phyloP scores from a whole-genome alignment of 306 rosid genomes.

The Cucurbita maxima region DNA sequence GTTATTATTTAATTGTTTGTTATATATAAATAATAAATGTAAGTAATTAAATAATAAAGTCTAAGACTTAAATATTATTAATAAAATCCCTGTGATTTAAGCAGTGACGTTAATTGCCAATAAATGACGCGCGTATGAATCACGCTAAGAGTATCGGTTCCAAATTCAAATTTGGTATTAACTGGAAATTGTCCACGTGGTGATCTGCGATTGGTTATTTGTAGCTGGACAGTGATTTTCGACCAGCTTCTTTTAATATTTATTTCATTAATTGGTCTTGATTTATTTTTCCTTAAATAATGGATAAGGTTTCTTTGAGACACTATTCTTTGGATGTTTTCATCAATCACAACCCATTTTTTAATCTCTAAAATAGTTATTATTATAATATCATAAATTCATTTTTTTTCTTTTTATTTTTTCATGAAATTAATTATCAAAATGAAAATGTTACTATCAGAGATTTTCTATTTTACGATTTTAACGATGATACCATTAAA shows the following conservation, averaged over 20 bases:
- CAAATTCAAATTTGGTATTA: not conserved
- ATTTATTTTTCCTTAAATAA: too few species aligned
- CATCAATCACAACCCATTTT: too few species aligned
- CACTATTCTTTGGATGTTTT: too few species aligned
- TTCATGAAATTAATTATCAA: too few species aligned
- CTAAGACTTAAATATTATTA: not conserved
- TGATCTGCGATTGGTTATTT: not conserved
- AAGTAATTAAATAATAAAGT: not conserved
- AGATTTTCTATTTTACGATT: too few species aligned
- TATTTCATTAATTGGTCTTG: not conserved
- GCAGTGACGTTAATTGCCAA: not conserved
- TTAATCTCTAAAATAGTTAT: too few species aligned
- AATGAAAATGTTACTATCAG: too few species aligned
- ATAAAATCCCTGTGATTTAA: not conserved
- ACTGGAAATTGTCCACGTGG: not conserved
- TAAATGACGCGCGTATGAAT: not conserved
- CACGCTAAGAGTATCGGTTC: not conserved
- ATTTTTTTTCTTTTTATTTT: too few species aligned
- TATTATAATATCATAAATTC: too few species aligned
- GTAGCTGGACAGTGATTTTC: not conserved
- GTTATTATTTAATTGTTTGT: not conserved
- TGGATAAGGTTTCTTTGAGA: too few species aligned
- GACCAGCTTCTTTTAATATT: not conserved
- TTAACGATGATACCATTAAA: too few species aligned
- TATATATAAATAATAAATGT: not conserved